Base-by-base conservation (phyloP, 2,329 filamentous ascomycete genomes). In the Botrytis pseudocinerea region DNA sequence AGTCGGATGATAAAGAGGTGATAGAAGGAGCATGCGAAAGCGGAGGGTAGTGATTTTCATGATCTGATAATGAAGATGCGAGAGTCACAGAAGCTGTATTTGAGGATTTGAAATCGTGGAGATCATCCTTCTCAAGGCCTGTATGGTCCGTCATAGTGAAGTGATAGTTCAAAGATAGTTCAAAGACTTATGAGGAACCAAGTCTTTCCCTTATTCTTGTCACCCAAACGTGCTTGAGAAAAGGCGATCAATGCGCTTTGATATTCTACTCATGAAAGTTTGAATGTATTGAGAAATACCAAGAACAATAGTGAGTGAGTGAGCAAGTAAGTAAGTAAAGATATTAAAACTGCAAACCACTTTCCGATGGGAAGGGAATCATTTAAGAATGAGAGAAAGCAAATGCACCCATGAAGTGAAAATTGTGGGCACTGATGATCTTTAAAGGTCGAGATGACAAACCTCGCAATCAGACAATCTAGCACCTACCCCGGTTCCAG, bases 81-180 rank as follows among this genome's bases (percentile, higher is more conserved):
- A 69, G 48, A 42, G 65, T 75, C 28, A 62, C 38, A 42, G 73
- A 74, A 38, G 66, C 70, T 48, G 66, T 70, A n/a, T 73, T 14
- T 20, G 68, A 12, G 18, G 46, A 42, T 66, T 64, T 64, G 42
- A 60, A 46, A 44, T 73, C 73, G 8, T 54, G 73, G 61, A 73
- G 70, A 35, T 71, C 73, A 38, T 77, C 74, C 42, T 78, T 76
- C 64, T 76, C 76, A 16, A 72, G 60, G 73, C 76, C 70, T 40
- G 28, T 65, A 28, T 69, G 61, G 44, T 73, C 48, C 51, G 74
- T 38, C 77, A 78, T 79, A 18, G 70, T 75, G 71, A 32, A 57
- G 25, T 48, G 60, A 68, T 12, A 28, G 35, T 10, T 22, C 40
- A 54, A 38, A 28, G 60, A 68, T 12, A 28, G 35, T 10, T 22